A percentile compares a stretch with the other conserved stretches of the same genome.
These are phyloP conservation scores for Chlorella sp. DNA, from an alignment of 139 green algal species.

Conservation along the genomic window DNA sequence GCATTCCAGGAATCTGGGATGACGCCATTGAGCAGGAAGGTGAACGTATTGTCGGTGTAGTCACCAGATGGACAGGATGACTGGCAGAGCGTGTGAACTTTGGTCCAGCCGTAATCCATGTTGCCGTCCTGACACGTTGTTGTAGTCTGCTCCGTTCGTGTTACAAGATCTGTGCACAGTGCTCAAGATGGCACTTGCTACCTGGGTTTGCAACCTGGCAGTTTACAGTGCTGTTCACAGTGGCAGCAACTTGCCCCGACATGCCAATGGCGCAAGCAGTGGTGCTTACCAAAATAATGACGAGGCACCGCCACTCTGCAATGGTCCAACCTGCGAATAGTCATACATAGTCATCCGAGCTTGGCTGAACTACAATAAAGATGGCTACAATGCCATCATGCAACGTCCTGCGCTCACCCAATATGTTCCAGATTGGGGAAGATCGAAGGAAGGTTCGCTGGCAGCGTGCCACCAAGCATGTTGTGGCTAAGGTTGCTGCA, in stretches of 20 bases:
- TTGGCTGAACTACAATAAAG: background rate
- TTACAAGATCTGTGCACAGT: background rate
- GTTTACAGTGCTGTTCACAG: background rate
- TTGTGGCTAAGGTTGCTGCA: slow-evolving; percentile 3
- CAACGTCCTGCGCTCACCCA: background rate
- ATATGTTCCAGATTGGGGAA: background rate
- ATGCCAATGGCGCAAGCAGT: background rate
- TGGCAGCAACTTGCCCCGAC: background rate
- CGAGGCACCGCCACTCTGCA: background rate
- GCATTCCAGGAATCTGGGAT: background rate
- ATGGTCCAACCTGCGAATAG: background rate
- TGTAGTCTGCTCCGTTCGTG: background rate
- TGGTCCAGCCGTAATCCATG: background rate
- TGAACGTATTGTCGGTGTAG: background rate
- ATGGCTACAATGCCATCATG: no score
- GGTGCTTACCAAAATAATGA: background rate
- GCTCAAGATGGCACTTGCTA: background rate
- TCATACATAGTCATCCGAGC: background rate
- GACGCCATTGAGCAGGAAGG: background rate
- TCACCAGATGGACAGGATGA: background rate
- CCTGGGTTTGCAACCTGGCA: background rate
- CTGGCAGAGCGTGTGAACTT: background rate
- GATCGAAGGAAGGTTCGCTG: background rate
- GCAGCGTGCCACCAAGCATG: background rate
- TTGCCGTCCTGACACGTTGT: background rate